Percentiles rank a stretch among this genome's conserved stretches.
Evolutionary conservation across 352 stramenopile genomes (phyloP).

Genomic region (Phytophthora pseudosyringae): DNA sequence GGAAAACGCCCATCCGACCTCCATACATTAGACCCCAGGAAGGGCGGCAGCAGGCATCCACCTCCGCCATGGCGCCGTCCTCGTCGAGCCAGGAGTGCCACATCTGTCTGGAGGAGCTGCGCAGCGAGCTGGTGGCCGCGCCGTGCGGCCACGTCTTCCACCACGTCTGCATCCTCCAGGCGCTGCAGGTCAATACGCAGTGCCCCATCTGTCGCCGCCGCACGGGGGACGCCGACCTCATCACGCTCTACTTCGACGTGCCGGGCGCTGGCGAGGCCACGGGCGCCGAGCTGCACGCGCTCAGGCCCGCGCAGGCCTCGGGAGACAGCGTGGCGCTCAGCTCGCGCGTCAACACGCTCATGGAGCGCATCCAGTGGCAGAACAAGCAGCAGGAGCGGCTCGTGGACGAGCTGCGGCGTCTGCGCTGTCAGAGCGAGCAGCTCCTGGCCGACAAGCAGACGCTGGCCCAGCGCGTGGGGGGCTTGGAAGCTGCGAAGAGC

Average conservation of each 20-base stretch:
- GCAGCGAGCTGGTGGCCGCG: slow-evolving; percentile 56
- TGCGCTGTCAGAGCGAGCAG: slow-evolving; percentile 70
- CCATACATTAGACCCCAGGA: not conserved
- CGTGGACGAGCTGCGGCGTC: slow-evolving; percentile 58
- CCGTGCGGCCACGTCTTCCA: slow-evolving; percentile 84
- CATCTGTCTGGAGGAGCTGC: slow-evolving; percentile 85
- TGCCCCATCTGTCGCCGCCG: slow-evolving; percentile 76
- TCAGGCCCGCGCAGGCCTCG: slow-evolving; percentile 3
- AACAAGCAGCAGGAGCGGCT: slow-evolving; percentile 78
- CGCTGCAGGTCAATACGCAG: slow-evolving; percentile 70
- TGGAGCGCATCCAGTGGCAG: slow-evolving; percentile 80
- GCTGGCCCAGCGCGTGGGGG: slow-evolving; percentile 54
- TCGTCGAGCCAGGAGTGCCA: slow-evolving; percentile 68
- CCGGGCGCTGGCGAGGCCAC: slow-evolving; percentile 16
- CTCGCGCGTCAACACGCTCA: slow-evolving; percentile 58
- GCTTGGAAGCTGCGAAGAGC: slow-evolving; percentile 54
- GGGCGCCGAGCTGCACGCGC: not conserved
- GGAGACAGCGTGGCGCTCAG: slow-evolving; percentile 53
- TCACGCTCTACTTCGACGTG: slow-evolving; percentile 76
- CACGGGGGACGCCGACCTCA: slow-evolving; percentile 49
- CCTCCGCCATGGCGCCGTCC: slow-evolving; percentile 15
- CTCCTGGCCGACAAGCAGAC: slow-evolving; percentile 69
- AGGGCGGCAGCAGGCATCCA: not conserved
- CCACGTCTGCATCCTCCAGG: slow-evolving; percentile 72
- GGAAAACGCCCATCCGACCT: not conserved